Evolutionary conservation across 2,329 filamentous ascomycete genomes (phyloP).

Genomic region (Fusarium temperatum): DNA sequence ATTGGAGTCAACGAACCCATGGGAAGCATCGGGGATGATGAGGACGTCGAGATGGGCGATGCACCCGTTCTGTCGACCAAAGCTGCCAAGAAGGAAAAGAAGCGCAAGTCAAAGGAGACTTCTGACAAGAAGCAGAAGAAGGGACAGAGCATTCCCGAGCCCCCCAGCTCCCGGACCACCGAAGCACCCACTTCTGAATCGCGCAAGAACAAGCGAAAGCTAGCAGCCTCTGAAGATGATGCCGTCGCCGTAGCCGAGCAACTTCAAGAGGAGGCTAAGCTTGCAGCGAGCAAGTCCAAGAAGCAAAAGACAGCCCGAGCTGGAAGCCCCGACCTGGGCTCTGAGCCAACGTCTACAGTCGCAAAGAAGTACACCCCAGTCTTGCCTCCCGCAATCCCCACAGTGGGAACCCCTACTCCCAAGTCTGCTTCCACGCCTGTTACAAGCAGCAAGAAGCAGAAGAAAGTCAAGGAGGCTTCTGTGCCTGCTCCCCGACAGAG

Average conservation of each 20-base stretch:
- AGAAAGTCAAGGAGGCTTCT: slow-evolving; percentile 44
- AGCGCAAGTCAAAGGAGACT: slow-evolving; percentile 41
- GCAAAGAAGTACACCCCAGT: slow-evolving; percentile 48
- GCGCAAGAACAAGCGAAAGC: slow-evolving; percentile 51
- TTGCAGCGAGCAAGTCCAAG: slow-evolving; percentile 53
- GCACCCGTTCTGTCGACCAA: slow-evolving; percentile 45
- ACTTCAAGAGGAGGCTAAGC: slow-evolving; percentile 46
- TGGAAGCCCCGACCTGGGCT: slow-evolving; percentile 49
- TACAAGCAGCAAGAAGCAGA: slow-evolving; percentile 42
- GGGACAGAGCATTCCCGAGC: slow-evolving; percentile 13
- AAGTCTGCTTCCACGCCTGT: slow-evolving; percentile 36
- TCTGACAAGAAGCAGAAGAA: slow-evolving; percentile 47
- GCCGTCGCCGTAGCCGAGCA: slow-evolving; percentile 48
- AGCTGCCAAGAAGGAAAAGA: slow-evolving; percentile 48
- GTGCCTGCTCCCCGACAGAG: slow-evolving; percentile 43
- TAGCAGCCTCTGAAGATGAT: slow-evolving; percentile 50
- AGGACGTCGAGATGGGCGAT: slow-evolving; percentile 56
- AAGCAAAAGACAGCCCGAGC: slow-evolving; percentile 49
- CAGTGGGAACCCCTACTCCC: slow-evolving; percentile 37
- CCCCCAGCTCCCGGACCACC: slow-evolving; percentile 21
- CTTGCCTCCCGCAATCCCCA: slow-evolving; percentile 45
- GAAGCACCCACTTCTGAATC: slow-evolving; percentile 35
- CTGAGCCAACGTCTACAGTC: slow-evolving; percentile 37
- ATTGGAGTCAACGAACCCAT: slow-evolving; percentile 61
- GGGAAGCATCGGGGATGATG: slow-evolving; percentile 56